Evolutionary conservation across 495 filamentous ascomycete species (phyloP), one percentile per base, ranked within the genome.

Genomic region (Penicillium manginii): DNA sequence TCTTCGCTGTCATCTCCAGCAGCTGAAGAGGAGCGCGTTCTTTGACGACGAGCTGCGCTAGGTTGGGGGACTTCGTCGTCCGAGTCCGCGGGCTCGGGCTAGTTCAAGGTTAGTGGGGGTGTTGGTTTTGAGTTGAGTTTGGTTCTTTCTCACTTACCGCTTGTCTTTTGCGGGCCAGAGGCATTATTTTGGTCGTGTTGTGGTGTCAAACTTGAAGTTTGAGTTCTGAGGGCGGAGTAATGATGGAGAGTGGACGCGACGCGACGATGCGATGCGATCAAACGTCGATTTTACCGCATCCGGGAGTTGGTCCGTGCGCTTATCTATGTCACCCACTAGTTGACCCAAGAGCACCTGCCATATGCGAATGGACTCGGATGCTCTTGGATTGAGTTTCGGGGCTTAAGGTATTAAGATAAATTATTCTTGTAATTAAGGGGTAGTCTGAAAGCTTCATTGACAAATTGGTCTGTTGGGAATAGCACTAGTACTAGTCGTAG

Each of bases 91-190:
- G 40, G 49, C 11, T 53, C 49, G 37, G 39, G 18, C 42, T 53
- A 50, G 15, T 57, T 33, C 11, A 4, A 33, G 49, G 32, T 18
- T 62, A 17, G 21, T 57, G 18, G 50, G 1, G 11, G 37, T 26
- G 21, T 12, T 23, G 35, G 17, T 22, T 53, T 18, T 35, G 39
- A 49, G 35, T 14, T 45, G 33, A 14, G 19, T 9, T 19, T 43
- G 15, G 40, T 43, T 43, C 2, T 43, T 4, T n/a, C 8, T 39
- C 12, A 43, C 68, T 31, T 73, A 80, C 77, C 46, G 72, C 70
- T 50, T 67, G 66, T 59, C 75, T 68, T 68, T 78, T 78, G 50
- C 73, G 75, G 22, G 59, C 37, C 15, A 65, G 58, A 42, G 72
- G 69, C 77, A 78, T 78, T 47, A 19, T 68, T 37, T 31, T 46